Evolutionary conservation across 2,329 filamentous ascomycete genomes (phyloP), one percentile per base, ranked within the genome.

Genomic region (Colletotrichum lindemuthianum): DNA sequence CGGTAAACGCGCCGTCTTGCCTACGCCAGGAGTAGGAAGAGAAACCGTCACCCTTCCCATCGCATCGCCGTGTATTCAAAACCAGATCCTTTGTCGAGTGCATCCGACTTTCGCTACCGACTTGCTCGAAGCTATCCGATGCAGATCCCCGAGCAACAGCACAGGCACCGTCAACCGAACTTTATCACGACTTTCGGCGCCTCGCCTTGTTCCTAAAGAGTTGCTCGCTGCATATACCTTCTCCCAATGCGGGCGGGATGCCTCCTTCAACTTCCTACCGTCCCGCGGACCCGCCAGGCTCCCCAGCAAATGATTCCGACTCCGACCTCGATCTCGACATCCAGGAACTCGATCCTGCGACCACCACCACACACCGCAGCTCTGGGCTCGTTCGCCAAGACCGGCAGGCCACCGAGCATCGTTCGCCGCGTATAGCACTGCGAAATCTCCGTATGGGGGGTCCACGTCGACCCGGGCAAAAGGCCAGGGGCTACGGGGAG

Each of bases 261-360:
- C 83, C 86, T 84, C 76, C 82, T 73, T 78, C 81, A 80, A 79
- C 79, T 60, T 75, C 81, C 39, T 82, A 83, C 75, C 82, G 80
- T 73, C 77, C 80, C 70, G 80, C 86, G 73, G 85, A 89, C 75
- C 85, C 86, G 73, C 88, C 88, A 77, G 88, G 90, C 78, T 87
- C 86, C 65, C 84, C 84, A 66, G 78, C 81, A 72, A 82, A 88
- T 78, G 90, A 93, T 74, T 92, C 89, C 74, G 91, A 94, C 75
- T 92, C 90, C 53, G 91, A 95, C 75, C 86, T 90, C 70, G 90
- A 92, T 68, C 83, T 96, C 72, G 90, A 94, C 71, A 84, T 93
- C 70, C 86, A 92, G 72, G 92, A 95, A 81, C 88, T 96, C 69
- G 91, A 94, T 74, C 91, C 92, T 59, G 74, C 74, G 61, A 75